Base-by-base conservation (phyloP, 164 flowering plant genomes). In the Houttuynia cordata region DNA sequence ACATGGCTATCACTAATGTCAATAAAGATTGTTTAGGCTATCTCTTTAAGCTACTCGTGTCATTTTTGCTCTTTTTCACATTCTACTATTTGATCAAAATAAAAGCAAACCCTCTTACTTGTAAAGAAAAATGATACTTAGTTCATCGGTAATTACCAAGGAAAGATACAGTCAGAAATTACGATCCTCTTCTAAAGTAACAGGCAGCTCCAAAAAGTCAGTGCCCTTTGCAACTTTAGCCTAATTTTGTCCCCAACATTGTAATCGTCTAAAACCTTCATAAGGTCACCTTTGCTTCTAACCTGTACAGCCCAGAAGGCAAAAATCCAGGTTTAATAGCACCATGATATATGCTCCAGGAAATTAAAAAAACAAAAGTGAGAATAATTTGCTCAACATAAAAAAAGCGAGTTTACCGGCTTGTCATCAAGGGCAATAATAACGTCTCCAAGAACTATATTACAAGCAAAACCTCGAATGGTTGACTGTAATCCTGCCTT, bases 401-500 rank as follows among this genome's bases (percentile, higher is more conserved):
- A 52, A 62, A 67, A 13, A 20, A 18, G 3, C 59, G 22, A 84
- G 49, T 14, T 88, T 64, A 88, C 98, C 53, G 85, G 82, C 72
- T 82, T 84, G 24, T 75, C 68, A 69, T 89, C 85, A 34, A 92
- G 82, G 24, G 89, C 91, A 58, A 78, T 71, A 58, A 89, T 92
- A 58, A 92, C 74, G 63, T 92, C 98, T 19, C 96, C 97, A 15
- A 87, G 86, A 22, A 89, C 42, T 49, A 92, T 87, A 56, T 84
- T 92, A 51, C 98, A 97, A 56, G 96, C 86, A 73, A 92, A 87
- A 24, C 98, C 96, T 73, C 96, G 81, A 4, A 82, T 73, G 7
- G 94, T 92, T 19, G 98, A 80, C 64, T 71, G 75, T 62, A 92
- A 30, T 23, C 98, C 96, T 57, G 87, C 93, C 74, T 87, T 84